Evolutionary conservation across 2,329 filamentous ascomycete species (phyloP), one percentile per base, ranked within the genome.

Genomic region (Botryosphaeria dothidea): DNA sequence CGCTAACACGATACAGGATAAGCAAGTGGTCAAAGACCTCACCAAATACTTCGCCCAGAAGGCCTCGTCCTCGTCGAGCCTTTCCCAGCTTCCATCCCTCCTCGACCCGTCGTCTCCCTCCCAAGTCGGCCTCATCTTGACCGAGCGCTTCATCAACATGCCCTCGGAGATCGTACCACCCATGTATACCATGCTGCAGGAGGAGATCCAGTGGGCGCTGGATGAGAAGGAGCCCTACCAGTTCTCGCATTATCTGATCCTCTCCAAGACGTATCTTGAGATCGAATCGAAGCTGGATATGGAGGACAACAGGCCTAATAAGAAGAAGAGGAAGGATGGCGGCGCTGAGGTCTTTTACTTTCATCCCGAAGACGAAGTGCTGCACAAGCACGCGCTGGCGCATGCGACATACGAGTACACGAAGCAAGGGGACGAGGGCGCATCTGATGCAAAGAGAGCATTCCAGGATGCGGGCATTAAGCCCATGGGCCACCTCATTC

Each of bases 131-230:
- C 82, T 99, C 17, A 86, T 99, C 29, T 83, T 99, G n/a, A 92
- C 92, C 2, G 95, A 99, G 78, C 88, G 94, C 23, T 84, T 98
- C 72, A 93, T 99, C 82, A 99, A 99, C 81, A 93, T 97, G 83
- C 95, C 95, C n/a, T 84, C 92, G 17, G 92, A 98, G 78, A 89
- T 97, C 68, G 88, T 93, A 15, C 94, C 95, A 31, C 94, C 95
- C 3, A 91, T 98, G 87, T 98, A 97, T 84, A 88, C 85, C 58
- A 97, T 97, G 92, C 86, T 99, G 58, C 82, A 92, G 56, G 93
- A 98, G 74, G 95, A 99, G 83, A 89, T 99, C 58, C 85, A 90
- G 72, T 93, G 90, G 74, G 95, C 95, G 0, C 82, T 97, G 3
- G 89, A 96, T 75, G 93, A 97, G 75, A 90, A 91, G 74, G 93